phyloP scores from a whole-genome alignment of 371 early-diverging fungal genomes.

The Chytridiales sp. region DNA sequence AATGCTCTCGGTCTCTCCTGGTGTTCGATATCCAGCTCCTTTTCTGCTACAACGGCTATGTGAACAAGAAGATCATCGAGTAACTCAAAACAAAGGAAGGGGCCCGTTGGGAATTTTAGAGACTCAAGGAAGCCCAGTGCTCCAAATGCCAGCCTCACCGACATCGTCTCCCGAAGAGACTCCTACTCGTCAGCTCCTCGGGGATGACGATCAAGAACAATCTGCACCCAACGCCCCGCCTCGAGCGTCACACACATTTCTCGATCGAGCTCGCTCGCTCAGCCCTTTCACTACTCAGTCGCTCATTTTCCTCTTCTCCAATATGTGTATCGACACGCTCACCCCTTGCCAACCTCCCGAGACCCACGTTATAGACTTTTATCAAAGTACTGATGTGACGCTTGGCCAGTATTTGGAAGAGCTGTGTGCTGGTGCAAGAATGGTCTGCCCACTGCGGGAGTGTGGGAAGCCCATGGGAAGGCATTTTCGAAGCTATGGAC shows the following conservation, averaged over 20 bases:
- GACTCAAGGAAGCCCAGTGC: constrained; percentile 12
- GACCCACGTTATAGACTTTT: constrained; percentile 75
- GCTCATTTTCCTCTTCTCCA: constrained; percentile 70
- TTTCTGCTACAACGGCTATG: constrained; percentile 54
- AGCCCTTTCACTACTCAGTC: constrained; percentile 69
- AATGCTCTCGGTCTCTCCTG: constrained; percentile 78
- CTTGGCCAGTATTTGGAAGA: constrained; percentile 86
- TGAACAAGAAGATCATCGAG: background rate
- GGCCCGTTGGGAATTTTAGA: no score
- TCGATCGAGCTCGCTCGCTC: no score
- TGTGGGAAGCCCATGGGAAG: constrained; percentile 70
- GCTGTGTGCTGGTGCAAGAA: constrained; percentile 66
- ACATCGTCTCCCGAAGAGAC: no score
- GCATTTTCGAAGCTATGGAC: constrained; percentile 83
- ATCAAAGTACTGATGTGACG: constrained; percentile 74
- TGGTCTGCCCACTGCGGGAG: constrained; percentile 62
- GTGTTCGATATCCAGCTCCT: constrained; percentile 78
- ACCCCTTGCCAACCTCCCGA: constrained; percentile 74
- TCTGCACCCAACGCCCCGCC: no score
- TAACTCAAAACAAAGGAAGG: background rate
- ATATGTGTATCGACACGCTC: constrained; percentile 62
- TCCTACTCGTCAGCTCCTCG: no score
- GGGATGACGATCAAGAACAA: constrained; percentile 1
- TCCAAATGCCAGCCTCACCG: background rate
- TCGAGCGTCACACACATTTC: no score